A percentile compares a stretch with the other conserved stretches of the same genome.
These are phyloP conservation scores for Xylariales sp. DNA, from an alignment of 2,329 filamentous ascomycete genomes.

Conservation along the genomic window DNA sequence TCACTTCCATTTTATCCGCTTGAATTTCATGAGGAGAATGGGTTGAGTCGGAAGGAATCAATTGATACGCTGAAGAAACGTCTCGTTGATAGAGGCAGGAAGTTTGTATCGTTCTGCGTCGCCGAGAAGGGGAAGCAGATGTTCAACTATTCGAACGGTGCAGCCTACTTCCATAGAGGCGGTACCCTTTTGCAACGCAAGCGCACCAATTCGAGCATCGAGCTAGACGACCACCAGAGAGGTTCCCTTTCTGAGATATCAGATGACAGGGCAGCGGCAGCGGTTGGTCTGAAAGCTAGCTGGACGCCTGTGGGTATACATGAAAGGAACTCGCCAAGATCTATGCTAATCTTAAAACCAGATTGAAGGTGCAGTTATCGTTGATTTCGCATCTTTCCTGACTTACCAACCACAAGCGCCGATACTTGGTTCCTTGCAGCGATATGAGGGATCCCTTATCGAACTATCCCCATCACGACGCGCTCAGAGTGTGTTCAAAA, in stretches of 20 bases:
- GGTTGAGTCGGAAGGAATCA: conserved; percentile 8
- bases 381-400: conserved; percentile 25
- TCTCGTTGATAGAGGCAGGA: conserved; percentile 15
- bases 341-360: conserved; percentile 8
- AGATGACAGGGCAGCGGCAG: background rate
- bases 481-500: conserved; percentile 6
- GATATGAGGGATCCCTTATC: conserved; percentile 14
- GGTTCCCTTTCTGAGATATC: conserved; percentile 4
- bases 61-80: conserved; percentile 9
- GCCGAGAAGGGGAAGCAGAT: conserved; percentile 26
- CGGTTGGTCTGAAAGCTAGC: background rate
- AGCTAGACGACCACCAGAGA: background rate
- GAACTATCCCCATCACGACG: conserved; percentile 20
- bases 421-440: conserved; percentile 5
- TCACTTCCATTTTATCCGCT: conserved; percentile 24
- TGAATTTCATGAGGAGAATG: conserved; percentile 18
- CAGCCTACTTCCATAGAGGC: conserved; percentile 20
- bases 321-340: background rate
- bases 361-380: conserved; percentile 25
- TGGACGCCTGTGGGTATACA: conserved; percentile 24
- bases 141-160: conserved; percentile 26
- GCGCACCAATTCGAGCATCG: conserved; percentile 4
- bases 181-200: conserved; percentile 17
- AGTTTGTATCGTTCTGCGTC: conserved; percentile 5
- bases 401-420: conserved; percentile 20